These are phyloP conservation scores for Exserohilum turcica DNA, from an alignment of 2,329 filamentous ascomycete species.

Conservation along the genomic window DNA sequence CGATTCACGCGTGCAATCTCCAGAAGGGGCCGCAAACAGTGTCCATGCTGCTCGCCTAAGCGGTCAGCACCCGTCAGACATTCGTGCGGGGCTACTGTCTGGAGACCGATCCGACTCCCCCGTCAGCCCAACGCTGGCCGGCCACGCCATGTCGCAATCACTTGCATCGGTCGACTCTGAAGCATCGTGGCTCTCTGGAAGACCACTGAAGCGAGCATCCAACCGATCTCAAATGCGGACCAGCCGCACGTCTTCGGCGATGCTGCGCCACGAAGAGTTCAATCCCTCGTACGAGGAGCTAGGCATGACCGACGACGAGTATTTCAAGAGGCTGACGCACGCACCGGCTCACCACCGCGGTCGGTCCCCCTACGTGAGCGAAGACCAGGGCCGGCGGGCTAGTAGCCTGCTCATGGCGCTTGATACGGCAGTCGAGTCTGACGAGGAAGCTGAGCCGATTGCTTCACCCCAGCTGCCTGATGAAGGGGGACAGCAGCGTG, in stretches of 20 bases:
- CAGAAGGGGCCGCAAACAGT: slow-evolving; percentile 62
- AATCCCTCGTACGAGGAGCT: slow-evolving; percentile 69
- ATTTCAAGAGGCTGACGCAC: slow-evolving; percentile 64
- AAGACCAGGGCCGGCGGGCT: slow-evolving; percentile 39
- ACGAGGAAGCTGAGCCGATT: slow-evolving; percentile 36
- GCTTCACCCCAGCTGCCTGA: slow-evolving; percentile 29
- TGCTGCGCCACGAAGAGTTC: slow-evolving; percentile 58
- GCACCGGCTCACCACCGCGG: slow-evolving; percentile 55
- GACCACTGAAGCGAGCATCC: slow-evolving; percentile 58
- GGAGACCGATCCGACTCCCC: slow-evolving; percentile 51
- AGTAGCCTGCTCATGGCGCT: slow-evolving; percentile 55
- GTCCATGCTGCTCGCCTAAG: slow-evolving; percentile 49
- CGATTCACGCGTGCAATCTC: slow-evolving; percentile 78
- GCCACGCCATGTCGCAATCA: slow-evolving; percentile 70
- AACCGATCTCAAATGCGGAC: slow-evolving; percentile 53
- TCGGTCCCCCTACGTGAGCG: slow-evolving; percentile 34
- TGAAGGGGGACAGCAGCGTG: slow-evolving; percentile 48
- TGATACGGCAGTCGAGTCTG: slow-evolving; percentile 49
- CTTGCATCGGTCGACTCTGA: slow-evolving; percentile 95
- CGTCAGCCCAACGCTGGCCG: slow-evolving; percentile 40
- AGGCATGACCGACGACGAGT: slow-evolving; percentile 72
- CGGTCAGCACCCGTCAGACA: slow-evolving; percentile 46
- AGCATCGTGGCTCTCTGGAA: slow-evolving; percentile 91
- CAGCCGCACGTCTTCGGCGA: slow-evolving; percentile 52
- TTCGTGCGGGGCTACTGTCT: slow-evolving; percentile 34